Evolutionary conservation across 2,329 filamentous ascomycete genomes (phyloP), one percentile per base, ranked within the genome.

Genomic region (Penicillium oxalicum): DNA sequence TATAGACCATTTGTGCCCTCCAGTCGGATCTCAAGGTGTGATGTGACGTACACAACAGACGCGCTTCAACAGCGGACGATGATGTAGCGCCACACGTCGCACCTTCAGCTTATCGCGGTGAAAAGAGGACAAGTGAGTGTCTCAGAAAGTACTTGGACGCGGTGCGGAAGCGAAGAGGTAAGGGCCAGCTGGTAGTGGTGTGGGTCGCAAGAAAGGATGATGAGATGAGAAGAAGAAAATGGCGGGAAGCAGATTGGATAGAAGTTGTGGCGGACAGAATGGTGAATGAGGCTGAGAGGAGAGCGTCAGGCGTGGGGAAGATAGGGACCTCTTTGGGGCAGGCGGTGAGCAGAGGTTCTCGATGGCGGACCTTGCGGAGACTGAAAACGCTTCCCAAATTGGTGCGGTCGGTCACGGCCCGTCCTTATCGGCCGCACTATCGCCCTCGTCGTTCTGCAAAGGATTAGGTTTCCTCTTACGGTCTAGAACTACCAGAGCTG

Each of bases 311-410:
- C 56, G 60, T 54, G 51, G 51, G 47, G 48, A 55, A 32, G 29
- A 50, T 44, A 38, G 27, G 25, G 9, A 27, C 24, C 44, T 42
- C 33, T 44, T 59, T 57, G 44, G 18, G 48, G 59, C 41, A 59
- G 57, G 60, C 60, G 60, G 60, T 62, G 46, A 57, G 45, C 2
- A 24, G 42, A 26, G 44, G 48, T 40, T 43, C 18, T 47, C 32
- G 26, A 48, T 43, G 40, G 47, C 24, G 26, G 36, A 41, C 39
- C 18, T 24, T 41, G 13, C 39, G 39, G 27, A 28, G 40, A 34
- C 32, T 42, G 40, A 28, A 42, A 42, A 32, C 28, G 24, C 26
- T 7, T 6, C 36, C 18, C 12, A 25, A 38, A 18, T 18, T 18
- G 18, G 18, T 18, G 29, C 29, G 29, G 29, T 32, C 6, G 9